Base-by-base conservation (phyloP, 2,329 filamentous ascomycete species). In the Trichoderma aggressivum region DNA sequence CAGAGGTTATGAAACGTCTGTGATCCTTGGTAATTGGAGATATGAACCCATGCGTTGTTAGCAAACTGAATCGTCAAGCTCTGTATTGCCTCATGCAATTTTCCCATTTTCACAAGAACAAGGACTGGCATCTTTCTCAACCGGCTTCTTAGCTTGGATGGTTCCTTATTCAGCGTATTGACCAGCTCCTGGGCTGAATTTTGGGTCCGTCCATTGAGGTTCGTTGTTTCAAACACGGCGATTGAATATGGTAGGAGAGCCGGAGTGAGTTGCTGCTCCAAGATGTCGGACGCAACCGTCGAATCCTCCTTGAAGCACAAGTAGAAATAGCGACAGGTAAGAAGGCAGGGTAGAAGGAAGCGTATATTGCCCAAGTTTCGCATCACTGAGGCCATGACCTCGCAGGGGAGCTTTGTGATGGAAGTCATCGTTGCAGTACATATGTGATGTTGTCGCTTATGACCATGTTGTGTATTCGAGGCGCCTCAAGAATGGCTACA, bases 1-100 rank as follows among this genome's bases (percentile, higher is more conserved):
- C 10, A 24, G n/a, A 53, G 1, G 21, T 7, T 3, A 21, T 0
- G 11, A 53, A 0, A 0, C 2, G 21, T 12, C 21, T 53, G n/a
- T 21, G n/a, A 24, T 53, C 21, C 11, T 53, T 53, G 21, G 21
- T 24, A 11, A 24, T 24, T 53, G 21, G 12, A 7, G 5, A 53
- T 53, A 24, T 53, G 43, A 12, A 10, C n/a, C 43, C 43, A 50
- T 21, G 43, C n/a, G 43, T 50, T 0, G 4, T 21, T 1, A 21
- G 43, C 18, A 50, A 21, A 50, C 21, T 50, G 43, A 50, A n/a
- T 11, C 18, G 43, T n/a, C 43, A 50, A 50, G 5, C n/a, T 21
- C 18, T 50, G 43, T 4, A 50, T 50, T 21, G 43, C 8, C 10
- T 50, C 43, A 21, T 50, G 43, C 43, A 50, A 11, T n/a, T 6